Base-by-base conservation (phyloP, 352 stramenopile species). In the Globisporangium mamillatum region DNA sequence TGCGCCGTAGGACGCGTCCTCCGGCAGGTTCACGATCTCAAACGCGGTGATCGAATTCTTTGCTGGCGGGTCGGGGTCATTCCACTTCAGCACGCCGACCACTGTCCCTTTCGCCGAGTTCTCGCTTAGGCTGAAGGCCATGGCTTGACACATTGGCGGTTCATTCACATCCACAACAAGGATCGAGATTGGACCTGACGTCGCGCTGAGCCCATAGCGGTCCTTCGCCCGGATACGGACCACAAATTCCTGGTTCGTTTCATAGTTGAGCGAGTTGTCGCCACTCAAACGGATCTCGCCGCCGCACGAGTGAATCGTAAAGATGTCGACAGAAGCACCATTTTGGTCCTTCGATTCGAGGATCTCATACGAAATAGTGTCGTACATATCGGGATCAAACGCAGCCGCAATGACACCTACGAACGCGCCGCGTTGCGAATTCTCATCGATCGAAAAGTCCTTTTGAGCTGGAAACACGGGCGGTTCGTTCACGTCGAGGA, bases 251-350 rank as follows among this genome's bases (percentile, higher is more conserved):
- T 14, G 50, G 62, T 70, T 79, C 9, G 41, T 41, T 63, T 90
- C 81, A 32, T 71, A 88, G 55, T 88, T 66, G 2, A 90, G 50
- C 9, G 25, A 52, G 25, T 71, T 66, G 16, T 78, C 68, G 3
- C 63, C 66, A 18, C 71, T 69, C 3, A 90, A 29, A 1, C 76
- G 73, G 63, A 90, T 62, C 72, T 88, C 77, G 52, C 79, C 81
- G 63, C 84, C 73, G 46, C 81, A 90, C 14, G 77, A 83, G 57
- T 81, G 68, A n/a, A 90, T 74, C 60, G 74, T 79, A 18, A 90
- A 90, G 0, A 78, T 52, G 64, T 90, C 75, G 0, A 88, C 76
- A 1, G 78, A 78, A 1, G 63, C 41, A 6, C 76, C 81, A 1
- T 50, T 62, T 5, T 27, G 3, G 57, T 89, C 73, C 1, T 64